Evolutionary conservation across 148 eudicot genomes (phyloP).

Genomic region (Diospyros kaki): DNA sequence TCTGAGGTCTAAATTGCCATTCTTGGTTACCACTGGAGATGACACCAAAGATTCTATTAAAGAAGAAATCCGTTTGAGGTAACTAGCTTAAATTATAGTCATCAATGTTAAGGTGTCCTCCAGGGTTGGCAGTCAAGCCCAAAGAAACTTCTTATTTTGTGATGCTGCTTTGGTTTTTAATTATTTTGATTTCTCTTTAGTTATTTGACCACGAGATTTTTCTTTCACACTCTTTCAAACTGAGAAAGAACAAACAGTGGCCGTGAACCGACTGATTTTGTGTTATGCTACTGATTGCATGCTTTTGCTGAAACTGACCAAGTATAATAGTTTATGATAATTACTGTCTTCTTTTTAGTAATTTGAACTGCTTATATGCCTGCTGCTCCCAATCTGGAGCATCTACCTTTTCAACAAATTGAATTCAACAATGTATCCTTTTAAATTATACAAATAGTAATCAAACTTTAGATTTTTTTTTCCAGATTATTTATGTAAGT

Average conservation of each 20-base stretch:
- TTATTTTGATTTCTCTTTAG: neutral
- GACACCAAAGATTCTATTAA: slow-evolving; percentile 71
- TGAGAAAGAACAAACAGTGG: neutral
- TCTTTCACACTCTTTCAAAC: neutral
- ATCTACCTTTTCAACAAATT: neutral
- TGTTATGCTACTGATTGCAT: neutral
- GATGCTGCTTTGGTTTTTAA: neutral
- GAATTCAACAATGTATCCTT: neutral
- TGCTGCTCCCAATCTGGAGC: neutral
- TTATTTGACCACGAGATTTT: neutral
- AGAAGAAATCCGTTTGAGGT: slow-evolving; percentile 95
- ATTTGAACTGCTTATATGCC: neutral
- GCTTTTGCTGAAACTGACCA: neutral
- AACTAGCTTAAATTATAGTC: slow-evolving; percentile 8
- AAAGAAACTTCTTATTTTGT: neutral
- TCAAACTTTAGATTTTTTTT: neutral
- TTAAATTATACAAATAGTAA: neutral
- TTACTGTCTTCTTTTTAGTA: neutral
- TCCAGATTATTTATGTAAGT: neutral
- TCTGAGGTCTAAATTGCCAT: slow-evolving; percentile 74
- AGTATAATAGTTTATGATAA: neutral
- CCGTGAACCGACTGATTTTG: neutral
- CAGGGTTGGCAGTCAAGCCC: neutral
- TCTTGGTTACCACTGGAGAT: slow-evolving; percentile 79
- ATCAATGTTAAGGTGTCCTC: neutral